These are phyloP conservation scores for Plenodomus lindquistii DNA, from an alignment of 2,329 filamentous ascomycete species.

Conservation along the genomic window DNA sequence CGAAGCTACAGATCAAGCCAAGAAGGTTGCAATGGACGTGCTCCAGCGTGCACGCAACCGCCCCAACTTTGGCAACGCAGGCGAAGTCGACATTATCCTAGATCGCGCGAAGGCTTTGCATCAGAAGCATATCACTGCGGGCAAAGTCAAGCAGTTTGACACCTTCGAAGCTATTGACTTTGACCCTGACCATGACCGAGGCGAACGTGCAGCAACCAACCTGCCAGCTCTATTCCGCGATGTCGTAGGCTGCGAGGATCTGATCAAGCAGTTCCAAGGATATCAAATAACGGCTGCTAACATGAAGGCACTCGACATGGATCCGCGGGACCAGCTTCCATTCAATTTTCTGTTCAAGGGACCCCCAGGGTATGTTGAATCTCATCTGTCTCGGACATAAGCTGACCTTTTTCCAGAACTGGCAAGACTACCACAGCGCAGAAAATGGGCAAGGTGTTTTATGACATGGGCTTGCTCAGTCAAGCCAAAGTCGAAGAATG, in stretches of 20 bases:
- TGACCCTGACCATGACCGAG: conserved; percentile 63
- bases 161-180: conserved; percentile 57
- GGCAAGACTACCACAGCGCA: conserved; percentile 74
- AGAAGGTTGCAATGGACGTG: conserved; percentile 59
- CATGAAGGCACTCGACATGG: conserved; percentile 56
- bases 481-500: conserved; percentile 64
- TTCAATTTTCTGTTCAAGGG: conserved; percentile 73
- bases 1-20: conserved; percentile 56
- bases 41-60: conserved; percentile 64
- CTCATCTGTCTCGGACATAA: background rate
- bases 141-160: conserved; percentile 26
- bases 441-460: conserved; percentile 77
- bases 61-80: conserved; percentile 72
- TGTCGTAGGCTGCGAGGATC: conserved; percentile 60
- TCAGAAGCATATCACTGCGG: conserved; percentile 49
- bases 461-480: conserved; percentile 71
- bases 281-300: conserved; percentile 59
- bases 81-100: conserved; percentile 73
- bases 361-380: conserved; percentile 56
- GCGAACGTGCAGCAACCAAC: conserved; percentile 52
- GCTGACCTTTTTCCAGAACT: conserved; percentile 52
- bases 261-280: conserved; percentile 58
- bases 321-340: conserved; percentile 62
- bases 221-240: conserved; percentile 60
- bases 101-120: conserved; percentile 59